Evolutionary conservation across 345 rosid species (phyloP).

Genomic region (Anacardium occidentale): DNA sequence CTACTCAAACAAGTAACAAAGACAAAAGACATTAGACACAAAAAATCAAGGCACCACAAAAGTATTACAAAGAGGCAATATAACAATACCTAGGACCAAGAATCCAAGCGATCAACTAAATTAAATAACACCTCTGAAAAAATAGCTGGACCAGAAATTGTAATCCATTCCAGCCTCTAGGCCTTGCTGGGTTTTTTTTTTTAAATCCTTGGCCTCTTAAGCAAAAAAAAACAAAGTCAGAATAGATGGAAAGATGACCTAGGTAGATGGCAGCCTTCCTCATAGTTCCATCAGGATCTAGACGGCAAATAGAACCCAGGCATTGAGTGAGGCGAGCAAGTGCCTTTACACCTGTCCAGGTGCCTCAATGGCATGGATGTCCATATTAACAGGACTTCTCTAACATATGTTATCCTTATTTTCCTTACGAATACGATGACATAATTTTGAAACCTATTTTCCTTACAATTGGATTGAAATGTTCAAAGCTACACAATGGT

Average conservation of each 20-base stretch:
- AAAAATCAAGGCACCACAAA: not conserved
- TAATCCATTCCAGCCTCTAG: not conserved
- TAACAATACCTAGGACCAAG: not conserved
- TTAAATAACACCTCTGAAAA: not conserved
- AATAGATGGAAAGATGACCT: not conserved
- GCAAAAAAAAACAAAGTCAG: not conserved
- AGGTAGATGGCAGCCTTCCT: not conserved
- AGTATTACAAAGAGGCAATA: not conserved
- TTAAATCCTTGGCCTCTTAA: too few relatives aligned
- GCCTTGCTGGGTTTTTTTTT: too few relatives aligned
- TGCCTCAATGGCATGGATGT: not conserved
- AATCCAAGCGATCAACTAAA: not conserved
- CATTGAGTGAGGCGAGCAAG: not conserved
- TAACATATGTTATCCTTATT: not conserved
- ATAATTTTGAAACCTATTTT: not conserved
- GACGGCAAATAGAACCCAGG: not conserved
- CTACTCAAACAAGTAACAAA: not conserved
- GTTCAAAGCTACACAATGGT: slow-evolving; percentile 1
- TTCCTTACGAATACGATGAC: not conserved
- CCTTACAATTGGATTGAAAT: not conserved
- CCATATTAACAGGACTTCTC: not conserved
- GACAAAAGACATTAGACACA: not conserved
- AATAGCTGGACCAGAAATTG: not conserved
- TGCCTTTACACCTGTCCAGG: not conserved
- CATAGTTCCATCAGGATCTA: not conserved